Evolutionary conservation across 202 grass and related monocot species (phyloP).

Genomic region (Schoenoplectus tabernaemontani): DNA sequence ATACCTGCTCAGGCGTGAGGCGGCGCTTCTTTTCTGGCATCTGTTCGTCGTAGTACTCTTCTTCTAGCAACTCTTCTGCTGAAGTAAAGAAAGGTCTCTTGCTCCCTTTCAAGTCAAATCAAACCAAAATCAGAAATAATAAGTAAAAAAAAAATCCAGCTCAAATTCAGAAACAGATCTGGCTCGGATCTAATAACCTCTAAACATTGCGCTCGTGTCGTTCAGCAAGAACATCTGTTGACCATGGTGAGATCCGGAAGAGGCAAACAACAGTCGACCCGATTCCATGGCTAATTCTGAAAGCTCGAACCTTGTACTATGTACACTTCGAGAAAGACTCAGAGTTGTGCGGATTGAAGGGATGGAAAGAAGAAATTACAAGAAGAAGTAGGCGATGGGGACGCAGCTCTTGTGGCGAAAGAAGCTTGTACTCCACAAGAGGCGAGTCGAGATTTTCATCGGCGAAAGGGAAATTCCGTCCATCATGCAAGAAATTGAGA

Average conservation of each 20-base stretch:
- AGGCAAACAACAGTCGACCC: slow-evolving; percentile 71
- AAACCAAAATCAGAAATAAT: background rate
- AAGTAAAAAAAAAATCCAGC: background rate
- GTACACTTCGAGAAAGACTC: slow-evolving; percentile 27
- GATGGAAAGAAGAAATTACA: background rate
- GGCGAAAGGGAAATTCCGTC: slow-evolving; percentile 69
- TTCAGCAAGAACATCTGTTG: slow-evolving; percentile 69
- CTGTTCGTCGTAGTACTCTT: slow-evolving; percentile 98
- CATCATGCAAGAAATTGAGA: slow-evolving; percentile 31
- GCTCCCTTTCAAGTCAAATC: slow-evolving; percentile 43
- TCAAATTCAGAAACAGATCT: slow-evolving; percentile 17
- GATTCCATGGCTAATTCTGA: slow-evolving; percentile 48
- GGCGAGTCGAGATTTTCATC: slow-evolving; percentile 80
- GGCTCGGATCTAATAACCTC: slow-evolving; percentile 19
- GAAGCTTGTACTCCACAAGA: slow-evolving; percentile 99
- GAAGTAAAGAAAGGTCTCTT: slow-evolving; percentile 95
- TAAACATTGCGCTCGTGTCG: slow-evolving; percentile 17
- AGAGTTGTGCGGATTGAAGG: slow-evolving; percentile 23
- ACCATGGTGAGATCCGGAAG: slow-evolving; percentile 38
- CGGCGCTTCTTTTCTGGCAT: slow-evolving; percentile 84
- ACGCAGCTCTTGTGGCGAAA: slow-evolving; percentile 92
- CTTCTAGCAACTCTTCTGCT: slow-evolving; percentile 70
- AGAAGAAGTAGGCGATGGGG: slow-evolving; percentile 56
- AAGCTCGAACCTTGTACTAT: slow-evolving; percentile 26
- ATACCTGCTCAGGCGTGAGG: slow-evolving; percentile 88